Conservation (phyloP, 2,329 filamentous ascomycete genomes). For the Trichophyton benhamiae region DNA sequence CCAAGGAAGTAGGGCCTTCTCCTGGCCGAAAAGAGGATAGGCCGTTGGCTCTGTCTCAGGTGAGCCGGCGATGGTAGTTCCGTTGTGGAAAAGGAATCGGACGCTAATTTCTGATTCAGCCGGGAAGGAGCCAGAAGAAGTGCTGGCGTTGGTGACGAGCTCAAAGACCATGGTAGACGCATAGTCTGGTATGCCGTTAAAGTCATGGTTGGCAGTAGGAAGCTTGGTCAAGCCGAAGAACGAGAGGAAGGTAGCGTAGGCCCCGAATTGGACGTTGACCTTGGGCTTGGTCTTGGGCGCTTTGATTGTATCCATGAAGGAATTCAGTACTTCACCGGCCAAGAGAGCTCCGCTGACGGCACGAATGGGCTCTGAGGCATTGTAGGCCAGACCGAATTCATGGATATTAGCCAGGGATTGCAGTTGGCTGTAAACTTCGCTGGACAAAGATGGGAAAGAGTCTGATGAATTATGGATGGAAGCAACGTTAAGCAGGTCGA, state of each 20-base stretch:
- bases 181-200: slow-evolving; percentile 71
- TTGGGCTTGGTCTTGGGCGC: slow-evolving; percentile 26
- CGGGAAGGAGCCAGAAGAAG: slow-evolving; percentile 30
- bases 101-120: slow-evolving; percentile 41
- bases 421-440: slow-evolving; percentile 49
- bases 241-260: slow-evolving; percentile 48
- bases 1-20: slow-evolving; percentile 50
- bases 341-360: slow-evolving; percentile 50
- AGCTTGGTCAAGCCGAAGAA: slow-evolving; percentile 50
- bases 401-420: slow-evolving; percentile 63
- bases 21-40: slow-evolving; percentile 51
- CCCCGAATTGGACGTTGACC: slow-evolving; percentile 46
- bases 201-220: slow-evolving; percentile 43
- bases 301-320: slow-evolving; percentile 31
- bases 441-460: slow-evolving; percentile 51
- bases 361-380: slow-evolving; percentile 41
- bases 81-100: slow-evolving; percentile 52
- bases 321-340: slow-evolving; percentile 47
- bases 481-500: slow-evolving; percentile 51
- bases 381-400: slow-evolving; percentile 75
- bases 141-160: slow-evolving; percentile 42
- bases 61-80: slow-evolving; percentile 37
- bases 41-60: slow-evolving; percentile 29
- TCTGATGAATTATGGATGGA: slow-evolving; percentile 47
- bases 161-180: slow-evolving; percentile 73